Evolutionary conservation across 2,329 filamentous ascomycete species (phyloP).

Genomic region (Colletotrichum sp.): DNA sequence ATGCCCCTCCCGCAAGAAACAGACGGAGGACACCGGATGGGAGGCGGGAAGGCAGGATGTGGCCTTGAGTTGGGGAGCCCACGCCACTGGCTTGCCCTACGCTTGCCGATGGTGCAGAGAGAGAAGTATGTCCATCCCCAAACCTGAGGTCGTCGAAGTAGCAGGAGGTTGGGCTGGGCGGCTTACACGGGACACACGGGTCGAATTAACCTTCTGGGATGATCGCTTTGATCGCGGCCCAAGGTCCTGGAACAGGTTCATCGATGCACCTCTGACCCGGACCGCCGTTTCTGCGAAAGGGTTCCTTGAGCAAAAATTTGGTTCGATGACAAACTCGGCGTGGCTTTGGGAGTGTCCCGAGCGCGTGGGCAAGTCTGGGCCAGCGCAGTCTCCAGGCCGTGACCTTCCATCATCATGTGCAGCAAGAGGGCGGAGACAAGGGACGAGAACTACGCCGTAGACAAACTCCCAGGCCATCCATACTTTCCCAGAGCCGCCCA

Average conservation of each 20-base stretch:
- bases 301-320: background rate
- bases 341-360: background rate
- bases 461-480: background rate
- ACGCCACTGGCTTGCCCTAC: background rate
- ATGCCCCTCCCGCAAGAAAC: background rate
- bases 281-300: background rate
- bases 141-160: background rate
- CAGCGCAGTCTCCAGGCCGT: slow-evolving; percentile 3
- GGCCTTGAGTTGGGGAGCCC: background rate
- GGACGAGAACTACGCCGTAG: background rate
- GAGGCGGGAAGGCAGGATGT: slow-evolving; percentile 1
- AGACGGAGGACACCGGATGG: slow-evolving; percentile 15
- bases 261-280: slow-evolving; percentile 6
- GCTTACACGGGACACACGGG: background rate
- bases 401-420: slow-evolving; percentile 1
- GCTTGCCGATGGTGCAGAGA: background rate
- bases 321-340: slow-evolving; percentile 7
- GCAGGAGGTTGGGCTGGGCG: background rate
- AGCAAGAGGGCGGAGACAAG: background rate
- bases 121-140: background rate
- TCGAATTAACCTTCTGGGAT: slow-evolving; percentile 13
- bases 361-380: slow-evolving; percentile 1
- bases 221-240: slow-evolving; percentile 8
- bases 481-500: background rate
- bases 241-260: slow-evolving; percentile 1